These are phyloP conservation scores for Penicillium tannophilum DNA, from an alignment of 495 filamentous ascomycete species.

Conservation along the genomic window DNA sequence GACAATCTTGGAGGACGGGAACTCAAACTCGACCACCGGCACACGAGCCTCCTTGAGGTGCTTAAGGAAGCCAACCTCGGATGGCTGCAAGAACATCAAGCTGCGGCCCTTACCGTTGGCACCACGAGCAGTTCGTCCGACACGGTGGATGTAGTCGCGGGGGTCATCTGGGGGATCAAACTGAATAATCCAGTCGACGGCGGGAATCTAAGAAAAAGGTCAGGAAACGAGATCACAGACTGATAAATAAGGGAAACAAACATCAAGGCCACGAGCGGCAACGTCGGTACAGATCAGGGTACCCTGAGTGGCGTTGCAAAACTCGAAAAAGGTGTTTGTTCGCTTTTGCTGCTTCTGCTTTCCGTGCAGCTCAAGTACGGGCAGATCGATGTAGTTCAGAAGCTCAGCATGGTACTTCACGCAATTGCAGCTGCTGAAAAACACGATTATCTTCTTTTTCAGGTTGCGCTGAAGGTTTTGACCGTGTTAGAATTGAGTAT, in stretches of 20 bases:
- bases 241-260: conserved; percentile 35
- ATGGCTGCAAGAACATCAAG: conserved; percentile 89
- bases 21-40: conserved; percentile 94
- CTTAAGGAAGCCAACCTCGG: conserved; percentile 87
- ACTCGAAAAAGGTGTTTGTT: conserved; percentile 98
- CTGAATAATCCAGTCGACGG: conserved; percentile 94
- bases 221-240: conserved; percentile 6
- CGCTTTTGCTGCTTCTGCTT: conserved; percentile 98
- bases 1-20: conserved; percentile 86
- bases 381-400: conserved; percentile 94
- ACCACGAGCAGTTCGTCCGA: conserved; percentile 91
- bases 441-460: conserved; percentile 96
- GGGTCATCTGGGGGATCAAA: conserved; percentile 94
- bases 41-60: conserved; percentile 91
- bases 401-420: conserved; percentile 95
- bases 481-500: too few relatives aligned
- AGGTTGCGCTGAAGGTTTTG: conserved; percentile 55
- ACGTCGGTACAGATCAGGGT: conserved; percentile 96
- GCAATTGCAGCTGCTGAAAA: conserved; percentile 90
- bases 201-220: conserved; percentile 63
- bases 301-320: conserved; percentile 89
- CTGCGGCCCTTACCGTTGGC: conserved; percentile 78
- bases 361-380: conserved; percentile 74
- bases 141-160: conserved; percentile 93
- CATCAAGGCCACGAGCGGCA: conserved; percentile 89